Conservation (phyloP, 1,284 basidiomycete genomes). For the Malassezia nana region DNA sequence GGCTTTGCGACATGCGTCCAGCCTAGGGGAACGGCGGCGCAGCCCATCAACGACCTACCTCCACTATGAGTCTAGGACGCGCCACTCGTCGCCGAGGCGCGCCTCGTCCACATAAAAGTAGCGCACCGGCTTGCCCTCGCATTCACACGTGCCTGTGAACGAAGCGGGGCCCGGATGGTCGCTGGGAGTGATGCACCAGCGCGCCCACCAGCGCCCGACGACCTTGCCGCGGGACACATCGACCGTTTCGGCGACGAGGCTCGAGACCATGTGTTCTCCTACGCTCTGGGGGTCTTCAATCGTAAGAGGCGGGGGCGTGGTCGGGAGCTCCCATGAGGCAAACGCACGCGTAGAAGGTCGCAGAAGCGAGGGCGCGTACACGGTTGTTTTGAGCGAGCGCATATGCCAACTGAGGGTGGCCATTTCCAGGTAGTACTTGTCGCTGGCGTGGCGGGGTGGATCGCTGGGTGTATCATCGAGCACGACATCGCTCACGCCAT, state of each 20-base stretch:
- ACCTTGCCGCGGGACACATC: constrained; percentile 54
- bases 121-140: constrained; percentile 49
- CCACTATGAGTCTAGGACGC: constrained; percentile 24
- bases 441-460: constrained; percentile 10
- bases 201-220: constrained; percentile 66
- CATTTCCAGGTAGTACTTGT: constrained; percentile 54
- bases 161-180: constrained; percentile 55
- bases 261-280: constrained; percentile 17
- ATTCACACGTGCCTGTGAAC: constrained; percentile 19
- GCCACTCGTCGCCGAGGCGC: constrained; percentile 52
- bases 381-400: constrained; percentile 57
- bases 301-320: constrained; percentile 17
- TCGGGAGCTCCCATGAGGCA: constrained; percentile 57
- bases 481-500: constrained; percentile 1
- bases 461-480: constrained; percentile 17
- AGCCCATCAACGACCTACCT: background rate
- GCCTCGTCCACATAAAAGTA: constrained; percentile 78
- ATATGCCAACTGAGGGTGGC: constrained; percentile 61
- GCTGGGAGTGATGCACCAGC: constrained; percentile 58
- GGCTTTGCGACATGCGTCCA: background rate
- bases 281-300: background rate
- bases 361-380: constrained; percentile 66
- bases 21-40: too few species aligned
- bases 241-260: constrained; percentile 34
- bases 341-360: constrained; percentile 62